A percentile compares a stretch with the other conserved stretches of the same genome.
phyloP scores from a whole-genome alignment of 73 alveolate genomes.

The Paramecium pentaurelia region DNA sequence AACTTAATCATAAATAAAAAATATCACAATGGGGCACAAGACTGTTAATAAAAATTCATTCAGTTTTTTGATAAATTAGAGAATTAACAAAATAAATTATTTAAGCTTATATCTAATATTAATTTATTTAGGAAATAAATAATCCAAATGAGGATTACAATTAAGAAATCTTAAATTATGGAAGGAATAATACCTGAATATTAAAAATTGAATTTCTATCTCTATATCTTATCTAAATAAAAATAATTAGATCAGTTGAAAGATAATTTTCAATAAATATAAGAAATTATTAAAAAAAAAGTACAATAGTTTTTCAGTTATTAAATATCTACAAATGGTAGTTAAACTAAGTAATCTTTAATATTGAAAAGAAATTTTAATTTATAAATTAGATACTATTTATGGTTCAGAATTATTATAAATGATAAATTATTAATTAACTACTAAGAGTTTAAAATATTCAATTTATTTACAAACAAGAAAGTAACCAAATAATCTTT shows the following conservation, averaged over 20 bases:
- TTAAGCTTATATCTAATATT: background rate
- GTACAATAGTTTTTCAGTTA: too few relatives aligned
- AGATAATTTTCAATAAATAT: background rate
- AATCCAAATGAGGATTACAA: constrained; percentile 40
- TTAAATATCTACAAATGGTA: too few relatives aligned
- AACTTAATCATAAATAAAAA: constrained; percentile 13
- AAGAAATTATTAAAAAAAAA: too few relatives aligned
- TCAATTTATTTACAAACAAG: background rate
- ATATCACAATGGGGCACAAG: background rate
- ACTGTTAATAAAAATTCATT: background rate
- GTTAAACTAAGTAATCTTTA: too few relatives aligned
- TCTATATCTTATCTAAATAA: background rate
- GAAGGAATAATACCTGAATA: background rate
- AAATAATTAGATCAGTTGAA: background rate
- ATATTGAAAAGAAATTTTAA: too few relatives aligned
- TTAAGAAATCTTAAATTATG: background rate
- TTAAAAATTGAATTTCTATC: background rate
- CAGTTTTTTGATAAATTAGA: background rate
- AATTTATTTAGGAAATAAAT: background rate
- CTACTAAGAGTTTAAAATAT: background rate
- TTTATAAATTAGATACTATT: background rate
- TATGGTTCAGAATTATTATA: background rate
- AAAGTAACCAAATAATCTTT: background rate
- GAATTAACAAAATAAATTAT: background rate
- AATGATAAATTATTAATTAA: background rate